Base-by-base conservation (phyloP, 148 eudicot genomes). In the Drosera capensis region DNA sequence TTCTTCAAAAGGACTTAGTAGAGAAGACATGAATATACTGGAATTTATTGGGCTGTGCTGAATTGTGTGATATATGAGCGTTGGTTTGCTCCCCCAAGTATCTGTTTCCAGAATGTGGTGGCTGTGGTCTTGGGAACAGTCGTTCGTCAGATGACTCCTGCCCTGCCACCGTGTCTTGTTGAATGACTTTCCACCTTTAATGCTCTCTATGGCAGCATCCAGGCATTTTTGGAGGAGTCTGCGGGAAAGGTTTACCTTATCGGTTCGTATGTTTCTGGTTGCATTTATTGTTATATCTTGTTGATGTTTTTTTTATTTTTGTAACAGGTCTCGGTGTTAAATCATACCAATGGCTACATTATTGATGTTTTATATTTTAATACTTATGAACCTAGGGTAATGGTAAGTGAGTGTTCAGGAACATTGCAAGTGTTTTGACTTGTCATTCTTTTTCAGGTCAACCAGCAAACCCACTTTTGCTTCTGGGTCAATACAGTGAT, bases 261-360 rank as follows among this genome's bases (percentile, higher is more conserved):
- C 74, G 97, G 97, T 84, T 80, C 82, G 97, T 90, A 80, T 77
- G 63, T 63, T 71, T 90, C 90, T 75, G 64, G 66, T 95, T 90
- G 82, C 60, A 60, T 59, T 72, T 68, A 65, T 49, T 56, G 57
- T 62, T 59, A 64, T 71, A 74, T 43, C 68, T 61, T 60, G 66
- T 92, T 80, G 65, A 88, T 68, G 38, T 23, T 47, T 54, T 43
- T 56, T 55, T 39, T 55, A 51, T 26, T 42, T 70, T 58, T 73
- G 64, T 63, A 58, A 67, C 87, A 83, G 94, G 86, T 67, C 58
- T 49, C 55, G 17, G 61, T 68, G 74, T 64, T 28, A 49, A 60
- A 58, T 52, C 9, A 39, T 16, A 47, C 28, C 51, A 41, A 15
- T 9, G 44, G 55, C 45, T 17, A 22, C 43, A 41, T 41, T 20